Conservation (phyloP, 1,284 basidiomycete species). For the Salmacisia buchloeana region DNA sequence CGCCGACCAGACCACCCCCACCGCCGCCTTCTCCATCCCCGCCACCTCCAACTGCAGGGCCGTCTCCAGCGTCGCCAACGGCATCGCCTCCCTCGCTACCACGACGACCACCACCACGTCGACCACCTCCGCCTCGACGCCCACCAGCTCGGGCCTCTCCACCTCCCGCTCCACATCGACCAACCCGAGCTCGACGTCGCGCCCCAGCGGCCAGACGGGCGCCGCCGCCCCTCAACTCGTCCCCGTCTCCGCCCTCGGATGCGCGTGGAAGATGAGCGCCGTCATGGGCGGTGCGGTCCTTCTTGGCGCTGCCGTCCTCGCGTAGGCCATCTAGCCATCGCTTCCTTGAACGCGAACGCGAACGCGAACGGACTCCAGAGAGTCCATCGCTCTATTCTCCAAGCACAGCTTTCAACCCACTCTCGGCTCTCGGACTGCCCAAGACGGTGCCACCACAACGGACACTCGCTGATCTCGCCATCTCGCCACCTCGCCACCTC, state of each 20-base stretch:
- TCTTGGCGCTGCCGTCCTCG: background rate
- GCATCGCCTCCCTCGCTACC: background rate
- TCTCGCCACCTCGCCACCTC: too few species aligned
- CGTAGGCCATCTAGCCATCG: background rate
- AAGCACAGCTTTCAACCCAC: too few species aligned
- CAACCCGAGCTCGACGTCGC: background rate
- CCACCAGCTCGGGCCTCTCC: background rate
- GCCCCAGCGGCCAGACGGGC: background rate
- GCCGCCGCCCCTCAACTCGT: background rate
- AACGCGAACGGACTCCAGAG: too few species aligned
- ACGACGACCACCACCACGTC: background rate
- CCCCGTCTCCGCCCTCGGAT: background rate
- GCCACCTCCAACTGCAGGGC: constrained; percentile 37
- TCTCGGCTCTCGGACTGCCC: too few species aligned
- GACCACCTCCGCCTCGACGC: background rate
- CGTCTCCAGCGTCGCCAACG: constrained; percentile 7
- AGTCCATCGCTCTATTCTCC: too few species aligned
- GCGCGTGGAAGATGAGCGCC: background rate
- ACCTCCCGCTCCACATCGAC: background rate
- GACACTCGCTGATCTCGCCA: too few species aligned
- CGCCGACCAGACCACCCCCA: constrained; percentile 35
- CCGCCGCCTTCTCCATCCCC: constrained; percentile 45
- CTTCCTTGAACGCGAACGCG: too few species aligned
- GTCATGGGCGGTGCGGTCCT: background rate
- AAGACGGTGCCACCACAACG: too few species aligned